Evolutionary conservation across 331 rosid genomes (phyloP).

Genomic region (Malus hybrid): DNA sequence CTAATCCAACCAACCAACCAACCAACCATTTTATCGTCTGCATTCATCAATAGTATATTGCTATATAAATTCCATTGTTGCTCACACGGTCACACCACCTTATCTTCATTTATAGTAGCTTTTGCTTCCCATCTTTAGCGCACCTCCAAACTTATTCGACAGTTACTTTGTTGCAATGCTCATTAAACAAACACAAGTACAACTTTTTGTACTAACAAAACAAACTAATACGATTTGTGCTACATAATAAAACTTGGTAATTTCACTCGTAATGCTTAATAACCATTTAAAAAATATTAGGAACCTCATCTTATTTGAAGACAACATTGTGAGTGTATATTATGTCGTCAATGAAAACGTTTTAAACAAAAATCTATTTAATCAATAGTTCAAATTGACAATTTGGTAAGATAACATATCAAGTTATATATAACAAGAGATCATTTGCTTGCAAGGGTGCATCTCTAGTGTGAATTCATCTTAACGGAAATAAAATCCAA

Average conservation of each 20-base stretch:
- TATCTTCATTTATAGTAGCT: constrained; percentile 19
- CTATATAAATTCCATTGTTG: neutral
- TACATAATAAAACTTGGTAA: neutral
- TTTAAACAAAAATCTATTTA: neutral
- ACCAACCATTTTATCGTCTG: constrained; percentile 24
- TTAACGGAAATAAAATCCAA: neutral
- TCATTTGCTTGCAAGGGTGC: neutral
- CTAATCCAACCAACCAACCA: constrained; percentile 6
- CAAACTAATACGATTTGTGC: neutral
- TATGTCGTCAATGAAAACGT: neutral
- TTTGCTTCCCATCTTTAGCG: neutral
- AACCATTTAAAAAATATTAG: neutral
- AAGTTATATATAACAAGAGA: neutral
- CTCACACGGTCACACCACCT: constrained; percentile 10
- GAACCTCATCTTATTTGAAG: neutral
- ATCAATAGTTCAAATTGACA: neutral
- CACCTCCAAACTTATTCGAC: neutral
- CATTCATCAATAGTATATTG: constrained; percentile 2
- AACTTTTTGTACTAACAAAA: neutral
- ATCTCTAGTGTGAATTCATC: neutral
- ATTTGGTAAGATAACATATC: neutral
- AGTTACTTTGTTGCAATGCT: neutral
- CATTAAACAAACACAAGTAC: neutral
- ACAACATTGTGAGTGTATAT: too few relatives aligned
- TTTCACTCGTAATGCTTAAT: neutral